Base-by-base conservation (phyloP, 352 stramenopile species). In the Phytophthora sp. region DNA sequence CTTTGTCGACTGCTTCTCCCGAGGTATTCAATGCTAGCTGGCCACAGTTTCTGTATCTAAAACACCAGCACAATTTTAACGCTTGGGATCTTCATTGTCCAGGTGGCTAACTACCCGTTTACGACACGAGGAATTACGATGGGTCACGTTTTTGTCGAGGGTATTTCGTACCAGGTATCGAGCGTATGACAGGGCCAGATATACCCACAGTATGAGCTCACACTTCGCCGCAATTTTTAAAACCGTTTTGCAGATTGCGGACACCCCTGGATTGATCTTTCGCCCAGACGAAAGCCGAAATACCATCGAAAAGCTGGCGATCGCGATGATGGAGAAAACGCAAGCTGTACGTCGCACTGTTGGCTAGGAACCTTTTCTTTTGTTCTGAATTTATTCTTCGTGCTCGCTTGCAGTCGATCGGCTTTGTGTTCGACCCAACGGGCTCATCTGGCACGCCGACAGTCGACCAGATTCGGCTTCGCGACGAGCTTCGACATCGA, bases 71-170 rank as follows among this genome's bases (percentile, higher is more conserved):
- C n/a, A n/a, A n/a, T n/a, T n/a, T n/a, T 59, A 27, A 56, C 23
- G 51, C 31, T 57, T 50, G 23, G 42, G 15, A n/a, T 15, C 23
- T 57, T 1, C 56, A 11, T 6, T 63, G 9, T 55, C 1, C 42
- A 95, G 86, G 83, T 95, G 35, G 86, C 88, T 11, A 96, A 96
- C 54, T 96, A 96, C 29, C 88, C 88, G 30, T 96, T 96, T 63
- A 96, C 88, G 27, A 96, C 88, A 13, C 81, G 88, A 18, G 88
- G 86, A 31, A 94, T 96, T 50, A 94, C 88, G 7, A 94, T 96
- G 80, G 88, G 88, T 3, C 88, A 96, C 55, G 89, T 96, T 55
- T 95, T 91, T 58, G 83, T 94, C 23, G 74, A 94, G 33, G 86
- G 86, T 35, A 79, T 87, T 44, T 88, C 88, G 16, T 94, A 91